Conservation (phyloP, 139 green algal genomes). For the Klebsormidium nitens region DNA sequence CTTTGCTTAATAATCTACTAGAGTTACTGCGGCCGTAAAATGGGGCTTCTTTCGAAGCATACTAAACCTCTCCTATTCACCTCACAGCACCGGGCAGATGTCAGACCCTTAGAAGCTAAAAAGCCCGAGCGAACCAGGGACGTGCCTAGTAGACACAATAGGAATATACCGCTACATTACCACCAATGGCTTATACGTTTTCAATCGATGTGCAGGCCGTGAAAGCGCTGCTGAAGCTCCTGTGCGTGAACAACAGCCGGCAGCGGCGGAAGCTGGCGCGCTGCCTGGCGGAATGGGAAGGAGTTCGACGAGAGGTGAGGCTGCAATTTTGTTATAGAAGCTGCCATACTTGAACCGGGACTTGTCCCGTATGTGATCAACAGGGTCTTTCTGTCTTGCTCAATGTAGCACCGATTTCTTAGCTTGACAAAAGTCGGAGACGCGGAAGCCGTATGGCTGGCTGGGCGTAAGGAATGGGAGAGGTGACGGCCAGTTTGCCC, state of each 20-base stretch:
- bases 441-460: too few species aligned
- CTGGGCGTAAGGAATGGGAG: too few species aligned
- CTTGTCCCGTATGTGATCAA: too few species aligned
- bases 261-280: conserved; percentile 17
- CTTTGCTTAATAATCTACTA: too few species aligned
- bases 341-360: too few species aligned
- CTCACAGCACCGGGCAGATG: background rate
- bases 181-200: too few species aligned
- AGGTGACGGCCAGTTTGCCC: too few species aligned
- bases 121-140: background rate
- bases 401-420: background rate
- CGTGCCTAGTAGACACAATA: background rate
- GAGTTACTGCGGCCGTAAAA: too few species aligned
- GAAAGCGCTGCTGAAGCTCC: conserved; percentile 6
- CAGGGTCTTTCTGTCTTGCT: too few species aligned
- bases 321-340: background rate
- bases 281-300: conserved; percentile 22
- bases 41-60: background rate
- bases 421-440: background rate
- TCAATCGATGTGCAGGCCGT: too few species aligned
- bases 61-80: background rate
- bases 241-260: conserved; percentile 19
- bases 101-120: background rate
- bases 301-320: background rate
- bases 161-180: too few species aligned